A percentile compares a stretch with the other conserved stretches of the same genome.
Conservation (phyloP, 257 asterid genomes). For the Petrea volubilis region DNA sequence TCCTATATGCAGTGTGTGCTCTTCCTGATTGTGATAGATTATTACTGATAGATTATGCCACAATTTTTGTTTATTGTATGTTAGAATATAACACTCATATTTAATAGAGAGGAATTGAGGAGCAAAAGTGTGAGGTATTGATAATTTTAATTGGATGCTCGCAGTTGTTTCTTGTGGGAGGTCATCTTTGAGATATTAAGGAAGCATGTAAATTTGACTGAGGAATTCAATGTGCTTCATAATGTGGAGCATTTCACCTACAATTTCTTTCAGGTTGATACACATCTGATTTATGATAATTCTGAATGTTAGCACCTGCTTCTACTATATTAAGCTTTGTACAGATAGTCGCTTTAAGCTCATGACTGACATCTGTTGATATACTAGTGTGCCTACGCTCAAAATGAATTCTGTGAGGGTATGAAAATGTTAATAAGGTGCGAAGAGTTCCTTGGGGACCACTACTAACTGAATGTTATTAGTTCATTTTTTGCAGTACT, state of each 20-base stretch:
- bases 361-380: neutral
- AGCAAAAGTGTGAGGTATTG: neutral
- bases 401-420: neutral
- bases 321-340: too few relatives aligned
- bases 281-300: neutral
- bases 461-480: neutral
- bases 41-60: neutral
- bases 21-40: neutral
- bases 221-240: neutral
- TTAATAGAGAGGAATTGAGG: neutral
- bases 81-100: neutral
- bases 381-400: neutral
- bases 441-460: neutral
- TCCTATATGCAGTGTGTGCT: neutral
- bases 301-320: neutral
- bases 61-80: neutral
- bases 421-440: neutral
- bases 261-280: conserved; percentile 1
- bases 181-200: neutral
- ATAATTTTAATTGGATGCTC: neutral
- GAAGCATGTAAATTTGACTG: conserved; percentile 8
- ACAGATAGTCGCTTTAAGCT: neutral
- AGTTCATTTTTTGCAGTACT: neutral
- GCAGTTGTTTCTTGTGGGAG: neutral
- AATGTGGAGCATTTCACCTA: neutral